phyloP scores from a whole-genome alignment of 208 protist genomes.

The Phytomonas francai region DNA sequence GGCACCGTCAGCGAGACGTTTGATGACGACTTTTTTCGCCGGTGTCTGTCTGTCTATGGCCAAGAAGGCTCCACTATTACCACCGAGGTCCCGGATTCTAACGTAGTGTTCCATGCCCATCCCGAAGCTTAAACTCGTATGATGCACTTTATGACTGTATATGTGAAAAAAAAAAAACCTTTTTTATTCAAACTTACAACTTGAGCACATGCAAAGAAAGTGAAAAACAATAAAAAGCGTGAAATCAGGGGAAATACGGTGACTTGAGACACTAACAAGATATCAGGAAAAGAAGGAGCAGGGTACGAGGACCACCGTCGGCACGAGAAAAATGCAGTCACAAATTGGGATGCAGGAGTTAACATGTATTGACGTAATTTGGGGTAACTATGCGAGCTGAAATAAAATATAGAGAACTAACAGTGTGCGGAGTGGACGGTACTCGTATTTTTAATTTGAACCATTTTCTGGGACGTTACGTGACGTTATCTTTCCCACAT shows the following conservation, averaged over 20 bases:
- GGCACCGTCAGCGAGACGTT: conserved; percentile 51
- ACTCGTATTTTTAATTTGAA: background rate
- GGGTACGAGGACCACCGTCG: background rate
- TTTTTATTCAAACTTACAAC: conserved; percentile 6
- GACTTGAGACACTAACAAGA: conserved; percentile 8
- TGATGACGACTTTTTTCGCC: conserved; percentile 61
- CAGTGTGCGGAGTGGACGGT: background rate
- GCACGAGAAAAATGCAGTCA: background rate
- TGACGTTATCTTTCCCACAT: too few relatives aligned
- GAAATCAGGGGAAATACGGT: background rate
- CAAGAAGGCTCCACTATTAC: conserved; percentile 69
- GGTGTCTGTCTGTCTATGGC: conserved; percentile 55
- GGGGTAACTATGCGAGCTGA: too few relatives aligned
- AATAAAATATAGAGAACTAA: background rate
- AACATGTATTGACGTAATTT: too few relatives aligned
- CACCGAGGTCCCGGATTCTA: conserved; percentile 64
- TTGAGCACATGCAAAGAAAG: conserved; percentile 7
- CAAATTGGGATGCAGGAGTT: too few relatives aligned
- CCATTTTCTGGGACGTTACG: too few relatives aligned
- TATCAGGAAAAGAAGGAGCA: conserved; percentile 1
- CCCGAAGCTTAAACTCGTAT: background rate
- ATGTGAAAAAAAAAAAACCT: background rate
- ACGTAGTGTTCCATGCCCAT: conserved; percentile 87
- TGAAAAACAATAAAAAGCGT: conserved; percentile 2
- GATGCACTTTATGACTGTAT: background rate